Conservation (phyloP, 139 green algal genomes). For the Chlorella sorokiniana region DNA sequence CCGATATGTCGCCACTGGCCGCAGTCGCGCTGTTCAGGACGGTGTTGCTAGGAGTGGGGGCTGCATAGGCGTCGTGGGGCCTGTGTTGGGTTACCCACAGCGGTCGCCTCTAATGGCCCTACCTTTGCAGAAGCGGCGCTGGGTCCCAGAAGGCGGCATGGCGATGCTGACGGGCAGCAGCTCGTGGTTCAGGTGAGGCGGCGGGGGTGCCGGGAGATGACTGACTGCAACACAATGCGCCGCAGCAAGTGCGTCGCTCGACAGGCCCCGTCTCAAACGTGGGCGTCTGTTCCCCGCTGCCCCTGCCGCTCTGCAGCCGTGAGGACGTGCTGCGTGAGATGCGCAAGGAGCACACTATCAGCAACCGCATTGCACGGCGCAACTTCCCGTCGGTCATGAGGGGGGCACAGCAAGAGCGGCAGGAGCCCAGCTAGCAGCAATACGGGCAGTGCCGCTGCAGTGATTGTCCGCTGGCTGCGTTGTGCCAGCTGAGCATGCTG, state of each 20-base stretch:
- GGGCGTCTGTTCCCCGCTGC: background rate
- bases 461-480: no score
- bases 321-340: constrained; percentile 25
- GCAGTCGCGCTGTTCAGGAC: no score
- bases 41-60: background rate
- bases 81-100: background rate
- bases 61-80: background rate
- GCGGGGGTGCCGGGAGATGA: background rate
- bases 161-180: constrained; percentile 23
- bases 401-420: no score
- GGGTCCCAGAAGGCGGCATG: constrained; percentile 36
- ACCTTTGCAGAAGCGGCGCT: constrained; percentile 11
- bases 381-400: no score
- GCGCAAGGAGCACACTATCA: background rate
- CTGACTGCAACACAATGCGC: no score
- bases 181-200: background rate
- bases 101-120: background rate
- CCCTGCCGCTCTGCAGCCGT: background rate
- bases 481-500: no score
- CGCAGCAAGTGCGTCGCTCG: no score
- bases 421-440: no score
- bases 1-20: no score
- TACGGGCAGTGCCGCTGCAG: no score
- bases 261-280: no score
- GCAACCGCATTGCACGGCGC: background rate